Percentiles rank a stretch among this genome's conserved stretches.
Conservation (phyloP, 148 eudicot species). For the Rheum nobile region DNA sequence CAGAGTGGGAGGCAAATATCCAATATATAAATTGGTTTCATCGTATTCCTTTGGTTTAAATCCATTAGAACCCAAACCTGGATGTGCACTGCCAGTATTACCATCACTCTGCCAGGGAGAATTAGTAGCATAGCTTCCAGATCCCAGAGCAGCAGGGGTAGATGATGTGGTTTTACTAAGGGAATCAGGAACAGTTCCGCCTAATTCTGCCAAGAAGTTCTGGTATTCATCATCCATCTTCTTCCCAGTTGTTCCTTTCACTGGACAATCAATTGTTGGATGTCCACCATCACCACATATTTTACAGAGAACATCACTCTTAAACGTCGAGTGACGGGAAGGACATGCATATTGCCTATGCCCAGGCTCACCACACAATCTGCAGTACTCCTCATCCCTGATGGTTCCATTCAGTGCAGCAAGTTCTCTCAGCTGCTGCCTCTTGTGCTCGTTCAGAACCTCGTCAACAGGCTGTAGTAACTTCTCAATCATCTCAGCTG, state of each 20-base stretch:
- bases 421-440: slow-evolving; percentile 81
- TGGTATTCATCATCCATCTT: slow-evolving; percentile 90
- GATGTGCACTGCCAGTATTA: slow-evolving; percentile 19
- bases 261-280: slow-evolving; percentile 82
- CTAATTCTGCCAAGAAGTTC: slow-evolving; percentile 79
- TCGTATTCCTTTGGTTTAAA: slow-evolving; percentile 55
- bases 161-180: slow-evolving; percentile 26
- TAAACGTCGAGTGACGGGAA: slow-evolving; percentile 49
- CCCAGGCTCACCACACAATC: slow-evolving; percentile 84
- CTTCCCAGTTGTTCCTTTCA: slow-evolving; percentile 75
- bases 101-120: slow-evolving; percentile 51
- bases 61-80: slow-evolving; percentile 38
- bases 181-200: slow-evolving; percentile 68
- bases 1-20: slow-evolving; percentile 71
- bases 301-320: slow-evolving; percentile 78
- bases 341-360: slow-evolving; percentile 84
- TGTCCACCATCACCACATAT: slow-evolving; percentile 95
- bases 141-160: slow-evolving; percentile 24
- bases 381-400: slow-evolving; percentile 78
- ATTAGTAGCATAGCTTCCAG: slow-evolving; percentile 34
- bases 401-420: slow-evolving; percentile 89
- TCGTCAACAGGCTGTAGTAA: slow-evolving; percentile 82
- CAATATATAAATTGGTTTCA: slow-evolving; percentile 76
- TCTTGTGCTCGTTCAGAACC: slow-evolving; percentile 72
- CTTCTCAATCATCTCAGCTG: slow-evolving; percentile 88